Percentiles rank a stretch among this genome's conserved stretches.
phyloP scores from a whole-genome alignment of 2,329 filamentous ascomycete species.

The Keithomyces neogunnii region DNA sequence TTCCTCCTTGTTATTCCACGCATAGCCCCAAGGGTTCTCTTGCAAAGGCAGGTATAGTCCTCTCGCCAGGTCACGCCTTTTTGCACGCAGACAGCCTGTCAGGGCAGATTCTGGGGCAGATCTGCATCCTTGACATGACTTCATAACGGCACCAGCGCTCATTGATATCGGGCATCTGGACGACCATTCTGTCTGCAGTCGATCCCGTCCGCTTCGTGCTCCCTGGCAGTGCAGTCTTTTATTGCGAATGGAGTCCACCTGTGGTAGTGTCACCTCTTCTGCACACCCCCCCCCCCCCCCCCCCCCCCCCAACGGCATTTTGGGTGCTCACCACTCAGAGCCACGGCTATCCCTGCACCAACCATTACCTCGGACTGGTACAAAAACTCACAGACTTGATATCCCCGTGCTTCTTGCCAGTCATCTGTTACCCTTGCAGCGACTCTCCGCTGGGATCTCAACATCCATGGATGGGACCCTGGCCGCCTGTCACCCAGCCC shows the following conservation, averaged over 20 bases:
- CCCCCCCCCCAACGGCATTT: too few relatives aligned
- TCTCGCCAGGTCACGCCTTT: too few relatives aligned
- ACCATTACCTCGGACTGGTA: not conserved
- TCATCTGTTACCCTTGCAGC: constrained; percentile 11
- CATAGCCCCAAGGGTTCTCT: too few relatives aligned
- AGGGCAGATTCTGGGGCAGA: not conserved
- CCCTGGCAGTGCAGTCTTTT: not conserved
- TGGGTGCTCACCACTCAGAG: not conserved
- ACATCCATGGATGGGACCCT: constrained; percentile 5
- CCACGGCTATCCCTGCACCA: not conserved
- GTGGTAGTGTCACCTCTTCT: not conserved
- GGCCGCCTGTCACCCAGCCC: constrained; percentile 1
- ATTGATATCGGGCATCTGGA: not conserved
- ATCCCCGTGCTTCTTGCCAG: constrained; percentile 2
- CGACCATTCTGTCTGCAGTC: not conserved
- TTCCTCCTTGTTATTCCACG: too few relatives aligned
- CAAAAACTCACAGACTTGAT: not conserved
- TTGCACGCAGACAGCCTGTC: not conserved
- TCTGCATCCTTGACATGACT: not conserved
- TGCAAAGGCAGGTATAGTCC: too few relatives aligned
- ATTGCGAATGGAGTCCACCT: not conserved
- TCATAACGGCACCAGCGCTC: not conserved
- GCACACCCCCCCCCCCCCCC: not conserved
- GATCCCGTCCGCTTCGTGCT: not conserved
- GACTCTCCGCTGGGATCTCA: constrained; percentile 11